Evolutionary conservation across 768 basidiomycete genomes (phyloP), one percentile per base, ranked within the genome.

Genomic region (Mycena albidolilacea): DNA sequence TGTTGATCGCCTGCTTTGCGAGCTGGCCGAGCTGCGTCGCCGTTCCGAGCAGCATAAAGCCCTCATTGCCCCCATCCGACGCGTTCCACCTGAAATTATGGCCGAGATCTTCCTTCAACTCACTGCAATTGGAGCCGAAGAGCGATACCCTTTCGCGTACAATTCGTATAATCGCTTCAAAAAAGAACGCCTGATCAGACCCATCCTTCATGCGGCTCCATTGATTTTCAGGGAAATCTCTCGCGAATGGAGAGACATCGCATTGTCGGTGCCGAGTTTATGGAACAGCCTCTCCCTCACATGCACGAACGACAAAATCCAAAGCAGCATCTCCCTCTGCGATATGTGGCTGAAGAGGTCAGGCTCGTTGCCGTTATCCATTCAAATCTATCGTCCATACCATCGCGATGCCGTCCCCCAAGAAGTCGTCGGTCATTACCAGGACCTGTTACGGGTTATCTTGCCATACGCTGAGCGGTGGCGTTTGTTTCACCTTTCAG

Each of bases 31-130:
- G 19, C 63, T 64, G n/a, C 48, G 48, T 38, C 63, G 50, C 38
- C n/a, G 64, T 41, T 65, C 52, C 2, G 48, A 65, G 50, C 50
- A 54, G 37, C 50, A 65, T n/a, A 41, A 54, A 21, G n/a, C 12
- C 19, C n/a, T 65, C n/a, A 41, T 65, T 41, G 63, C 64, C 14
- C 64, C 64, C 50, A 65, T 65, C 11, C 37, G 48, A 41, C 64
- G 64, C 14, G 50, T 65, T 9, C 50, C 64, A 9, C 46, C 46
- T 12, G 46, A 48, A 9, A 43, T 43, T 12, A 12, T 43, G 41
- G 41, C 30, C 30, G 62, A 50, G 35, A 50, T 64, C 2, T 65
- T 65, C 38, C 35, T 65, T n/a, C 64, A 65, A 9, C 35, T 38
- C 15, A 9, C 35, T 39, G 64, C 17, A 23, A 50, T 54, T 15